phyloP scores from a whole-genome alignment of 2,329 filamentous ascomycete species.

The Ascochyta rabiei region DNA sequence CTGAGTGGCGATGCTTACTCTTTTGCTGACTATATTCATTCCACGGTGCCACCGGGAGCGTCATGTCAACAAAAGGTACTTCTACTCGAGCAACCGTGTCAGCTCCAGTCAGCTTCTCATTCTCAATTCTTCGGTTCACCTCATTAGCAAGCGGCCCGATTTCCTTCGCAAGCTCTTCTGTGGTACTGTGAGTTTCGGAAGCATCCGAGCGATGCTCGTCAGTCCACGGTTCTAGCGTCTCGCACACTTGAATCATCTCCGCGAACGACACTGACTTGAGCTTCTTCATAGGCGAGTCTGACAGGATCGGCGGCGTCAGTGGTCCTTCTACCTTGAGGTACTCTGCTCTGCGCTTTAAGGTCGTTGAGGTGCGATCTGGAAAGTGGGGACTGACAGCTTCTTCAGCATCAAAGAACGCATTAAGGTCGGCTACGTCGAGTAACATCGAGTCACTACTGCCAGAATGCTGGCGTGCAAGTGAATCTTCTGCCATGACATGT shows the following conservation, averaged over 20 bases:
- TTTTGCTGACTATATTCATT: slow-evolving; percentile 33
- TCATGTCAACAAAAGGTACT: slow-evolving; percentile 57
- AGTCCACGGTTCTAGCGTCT: slow-evolving; percentile 38
- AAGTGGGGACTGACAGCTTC: slow-evolving; percentile 27
- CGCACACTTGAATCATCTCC: slow-evolving; percentile 44
- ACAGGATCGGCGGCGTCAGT: slow-evolving; percentile 50
- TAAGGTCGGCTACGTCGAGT: slow-evolving; percentile 32
- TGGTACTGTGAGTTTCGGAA: slow-evolving; percentile 33
- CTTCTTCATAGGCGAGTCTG: slow-evolving; percentile 48
- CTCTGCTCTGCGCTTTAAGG: slow-evolving; percentile 40
- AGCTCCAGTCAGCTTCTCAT: slow-evolving; percentile 54
- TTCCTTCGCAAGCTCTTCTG: slow-evolving; percentile 42
- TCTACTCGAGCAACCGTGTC: slow-evolving; percentile 57
- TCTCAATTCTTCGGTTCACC: slow-evolving; percentile 44
- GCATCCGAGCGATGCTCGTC: slow-evolving; percentile 22
- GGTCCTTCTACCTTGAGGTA: slow-evolving; percentile 55
- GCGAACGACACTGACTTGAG: slow-evolving; percentile 50
- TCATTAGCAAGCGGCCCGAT: slow-evolving; percentile 47
- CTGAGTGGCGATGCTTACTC: slow-evolving; percentile 3
- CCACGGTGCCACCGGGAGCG: slow-evolving; percentile 56
- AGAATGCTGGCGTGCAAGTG: slow-evolving; percentile 40
- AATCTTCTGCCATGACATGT: slow-evolving; percentile 42
- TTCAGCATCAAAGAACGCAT: slow-evolving; percentile 1
- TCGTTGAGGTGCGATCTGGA: slow-evolving; percentile 22
- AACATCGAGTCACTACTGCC: slow-evolving; percentile 42